Conservation (phyloP, 2,329 filamentous ascomycete genomes). For the Leptographium flavum region DNA sequence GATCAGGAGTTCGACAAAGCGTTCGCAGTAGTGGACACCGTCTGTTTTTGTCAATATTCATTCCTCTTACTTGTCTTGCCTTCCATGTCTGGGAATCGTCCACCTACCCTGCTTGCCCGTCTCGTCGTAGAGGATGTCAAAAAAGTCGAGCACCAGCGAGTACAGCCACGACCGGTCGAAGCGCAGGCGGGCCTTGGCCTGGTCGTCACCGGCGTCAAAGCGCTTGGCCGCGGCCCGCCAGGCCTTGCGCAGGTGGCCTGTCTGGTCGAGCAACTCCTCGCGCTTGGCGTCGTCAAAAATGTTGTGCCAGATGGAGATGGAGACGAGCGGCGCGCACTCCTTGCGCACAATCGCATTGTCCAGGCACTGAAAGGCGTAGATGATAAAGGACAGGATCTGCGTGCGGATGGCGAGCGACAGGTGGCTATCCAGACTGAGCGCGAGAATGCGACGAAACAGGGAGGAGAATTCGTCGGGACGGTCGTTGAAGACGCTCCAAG, state of each 20-base stretch:
- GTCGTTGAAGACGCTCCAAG: slow-evolving; percentile 74
- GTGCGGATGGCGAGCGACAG: slow-evolving; percentile 55
- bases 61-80: too few species aligned
- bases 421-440: slow-evolving; percentile 64
- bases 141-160: slow-evolving; percentile 69
- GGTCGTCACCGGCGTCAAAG: slow-evolving; percentile 74
- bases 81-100: neutral
- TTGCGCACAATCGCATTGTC: slow-evolving; percentile 83
- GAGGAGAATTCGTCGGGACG: slow-evolving; percentile 71
- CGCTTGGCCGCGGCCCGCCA: slow-evolving; percentile 82
- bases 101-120: slow-evolving; percentile 1
- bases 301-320: slow-evolving; percentile 92
- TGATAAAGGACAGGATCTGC: slow-evolving; percentile 79
- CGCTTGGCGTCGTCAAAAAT: slow-evolving; percentile 63
- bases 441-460: slow-evolving; percentile 79
- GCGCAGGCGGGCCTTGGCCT: slow-evolving; percentile 60
- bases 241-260: slow-evolving; percentile 65
- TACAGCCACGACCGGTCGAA: slow-evolving; percentile 95
- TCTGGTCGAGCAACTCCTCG: slow-evolving; percentile 58
- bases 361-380: slow-evolving; percentile 83
- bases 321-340: slow-evolving; percentile 89
- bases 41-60: too few species aligned
- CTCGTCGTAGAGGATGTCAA: slow-evolving; percentile 54
- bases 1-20: slow-evolving; percentile 81
- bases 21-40: slow-evolving; percentile 70